Conservation (phyloP, 2,329 filamentous ascomycete species). For the Alternaria novae-zelandiae region DNA sequence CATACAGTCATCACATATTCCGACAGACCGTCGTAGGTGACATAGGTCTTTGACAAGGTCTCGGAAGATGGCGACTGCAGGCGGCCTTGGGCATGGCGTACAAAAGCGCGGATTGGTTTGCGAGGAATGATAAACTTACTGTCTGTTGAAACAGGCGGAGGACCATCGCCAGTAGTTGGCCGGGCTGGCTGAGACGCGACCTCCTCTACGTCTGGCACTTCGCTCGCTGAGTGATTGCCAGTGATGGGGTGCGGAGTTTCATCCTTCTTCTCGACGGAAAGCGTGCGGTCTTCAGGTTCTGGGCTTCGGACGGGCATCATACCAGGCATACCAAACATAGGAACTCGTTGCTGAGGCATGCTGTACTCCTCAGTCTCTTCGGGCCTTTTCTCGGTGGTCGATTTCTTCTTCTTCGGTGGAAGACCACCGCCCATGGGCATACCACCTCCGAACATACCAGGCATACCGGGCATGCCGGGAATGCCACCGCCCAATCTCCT, state of each 20-base stretch:
- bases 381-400: conserved; percentile 44
- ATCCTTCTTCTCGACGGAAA: conserved; percentile 59
- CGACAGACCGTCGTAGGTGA: conserved; percentile 40
- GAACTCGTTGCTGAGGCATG: conserved; percentile 52
- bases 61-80: conserved; percentile 35
- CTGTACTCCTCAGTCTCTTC: conserved; percentile 45
- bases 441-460: conserved; percentile 80
- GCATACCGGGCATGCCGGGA: conserved; percentile 88
- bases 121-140: conserved; percentile 56
- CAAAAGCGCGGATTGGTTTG: conserved; percentile 36
- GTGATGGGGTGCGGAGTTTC: conserved; percentile 52
- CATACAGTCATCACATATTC: conserved; percentile 49
- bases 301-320: conserved; percentile 65
- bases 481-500: conserved; percentile 98
- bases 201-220: conserved; percentile 64
- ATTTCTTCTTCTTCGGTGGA: conserved; percentile 58
- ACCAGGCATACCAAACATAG: conserved; percentile 72
- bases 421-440: conserved; percentile 65
- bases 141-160: conserved; percentile 56
- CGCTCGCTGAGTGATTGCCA: conserved; percentile 52
- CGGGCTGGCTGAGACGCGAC: conserved; percentile 52
- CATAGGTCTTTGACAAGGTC: conserved; percentile 42
- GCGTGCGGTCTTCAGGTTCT: conserved; percentile 52
- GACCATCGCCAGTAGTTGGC: conserved; percentile 47
- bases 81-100: conserved; percentile 27